A percentile compares a stretch with the other conserved stretches of the same genome.
These are phyloP conservation scores for Cicer pinnatifidum DNA, from an alignment of 306 rosid genomes.

Conservation along the genomic window DNA sequence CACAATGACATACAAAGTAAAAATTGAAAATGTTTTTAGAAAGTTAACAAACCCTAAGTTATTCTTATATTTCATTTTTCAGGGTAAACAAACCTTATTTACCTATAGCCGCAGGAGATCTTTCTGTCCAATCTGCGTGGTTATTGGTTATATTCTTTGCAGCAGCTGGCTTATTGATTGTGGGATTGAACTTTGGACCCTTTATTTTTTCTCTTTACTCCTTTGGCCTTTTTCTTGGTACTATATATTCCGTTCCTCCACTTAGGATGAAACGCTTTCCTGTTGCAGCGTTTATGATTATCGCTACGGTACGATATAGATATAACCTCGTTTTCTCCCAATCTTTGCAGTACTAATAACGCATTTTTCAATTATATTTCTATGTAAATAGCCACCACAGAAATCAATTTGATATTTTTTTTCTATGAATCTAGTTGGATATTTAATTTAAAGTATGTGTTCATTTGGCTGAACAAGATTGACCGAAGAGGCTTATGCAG, in stretches of 20 bases:
- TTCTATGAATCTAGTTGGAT: conserved; percentile 5
- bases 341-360: conserved; percentile 24
- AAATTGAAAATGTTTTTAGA: no score
- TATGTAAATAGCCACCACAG: not conserved
- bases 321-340: conserved; percentile 36
- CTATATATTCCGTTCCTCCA: conserved; percentile 95
- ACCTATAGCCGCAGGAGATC: conserved; percentile 98
- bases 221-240: conserved; percentile 91
- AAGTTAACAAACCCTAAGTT: not conserved
- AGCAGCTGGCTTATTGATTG: conserved; percentile 71
- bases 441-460: conserved; percentile 30
- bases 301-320: conserved; percentile 74
- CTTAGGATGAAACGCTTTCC: conserved; percentile 94
- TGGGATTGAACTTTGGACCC: conserved; percentile 82
- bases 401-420: conserved; percentile 28
- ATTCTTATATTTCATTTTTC: conserved; percentile 51
- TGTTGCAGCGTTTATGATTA: conserved; percentile 93
- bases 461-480: conserved; percentile 41
- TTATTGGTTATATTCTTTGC: conserved; percentile 85
- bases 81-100: conserved; percentile 98
- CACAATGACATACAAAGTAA: no score
- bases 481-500: conserved; percentile 57
- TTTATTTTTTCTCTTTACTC: conserved; percentile 82
- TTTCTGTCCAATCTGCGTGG: conserved; percentile 96
- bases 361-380: not conserved